phyloP scores from a whole-genome alignment of 352 stramenopile genomes.

The Pythium dissotocum region DNA sequence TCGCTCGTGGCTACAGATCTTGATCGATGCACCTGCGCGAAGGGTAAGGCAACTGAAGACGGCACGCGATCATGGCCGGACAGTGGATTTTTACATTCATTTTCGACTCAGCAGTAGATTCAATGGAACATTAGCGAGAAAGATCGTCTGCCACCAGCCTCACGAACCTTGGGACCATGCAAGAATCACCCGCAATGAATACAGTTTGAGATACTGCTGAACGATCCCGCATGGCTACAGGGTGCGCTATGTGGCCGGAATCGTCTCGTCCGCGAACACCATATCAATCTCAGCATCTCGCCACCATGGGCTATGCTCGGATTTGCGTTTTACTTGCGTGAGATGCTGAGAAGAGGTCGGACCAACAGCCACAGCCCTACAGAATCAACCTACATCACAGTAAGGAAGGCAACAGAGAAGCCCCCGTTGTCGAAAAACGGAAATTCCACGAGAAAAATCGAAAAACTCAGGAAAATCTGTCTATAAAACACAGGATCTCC shows the following conservation, averaged over 20 bases:
- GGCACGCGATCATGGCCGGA: background rate
- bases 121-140: background rate
- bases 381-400: no score
- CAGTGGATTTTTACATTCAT: slow-evolving; percentile 2
- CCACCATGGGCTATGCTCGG: background rate
- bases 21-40: background rate
- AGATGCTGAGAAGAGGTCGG: background rate
- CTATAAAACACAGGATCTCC: background rate
- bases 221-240: background rate
- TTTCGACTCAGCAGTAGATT: background rate
- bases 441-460: background rate
- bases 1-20: background rate
- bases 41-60: background rate
- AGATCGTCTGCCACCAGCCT: background rate
- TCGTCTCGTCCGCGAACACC: background rate
- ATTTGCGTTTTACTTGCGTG: background rate
- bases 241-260: background rate
- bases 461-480: background rate
- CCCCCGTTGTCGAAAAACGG: no score
- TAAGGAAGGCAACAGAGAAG: no score
- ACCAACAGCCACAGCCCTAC: background rate
- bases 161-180: background rate
- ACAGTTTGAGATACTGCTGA: background rate
- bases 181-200: background rate
- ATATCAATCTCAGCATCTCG: slow-evolving; percentile 1